Percentiles rank a stretch among this genome's conserved stretches.
Conservation (phyloP, 176 grass and related monocot species). For the Thinopyrum elongatum region DNA sequence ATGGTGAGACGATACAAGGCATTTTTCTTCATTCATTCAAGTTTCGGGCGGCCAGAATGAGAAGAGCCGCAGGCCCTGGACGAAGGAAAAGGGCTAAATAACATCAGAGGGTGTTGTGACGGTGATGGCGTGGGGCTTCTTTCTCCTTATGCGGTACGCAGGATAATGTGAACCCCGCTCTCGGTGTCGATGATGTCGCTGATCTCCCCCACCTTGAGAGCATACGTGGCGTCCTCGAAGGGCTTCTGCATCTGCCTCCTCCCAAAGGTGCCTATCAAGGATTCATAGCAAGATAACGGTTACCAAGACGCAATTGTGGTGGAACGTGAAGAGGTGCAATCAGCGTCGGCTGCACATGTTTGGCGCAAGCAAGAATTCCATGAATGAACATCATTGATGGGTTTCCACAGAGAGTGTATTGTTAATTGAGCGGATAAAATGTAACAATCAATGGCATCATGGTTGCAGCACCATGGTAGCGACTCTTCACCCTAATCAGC, state of each 20-base stretch:
- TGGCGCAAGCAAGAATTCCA: neutral
- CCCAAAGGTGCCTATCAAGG: constrained; percentile 67
- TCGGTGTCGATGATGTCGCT: constrained; percentile 88
- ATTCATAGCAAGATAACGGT: neutral
- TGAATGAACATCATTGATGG: neutral
- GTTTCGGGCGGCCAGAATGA: neutral
- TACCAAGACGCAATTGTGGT: neutral
- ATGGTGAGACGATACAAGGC: neutral
- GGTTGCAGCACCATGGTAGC: neutral
- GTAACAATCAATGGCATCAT: neutral
- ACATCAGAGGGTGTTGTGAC: neutral
- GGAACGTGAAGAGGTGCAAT: too few relatives aligned
- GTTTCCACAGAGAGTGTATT: neutral
- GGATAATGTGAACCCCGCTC: constrained; percentile 86
- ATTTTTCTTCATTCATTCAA: neutral
- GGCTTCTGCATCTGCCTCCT: constrained; percentile 95
- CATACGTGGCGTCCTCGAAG: constrained; percentile 76
- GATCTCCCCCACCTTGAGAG: constrained; percentile 67
- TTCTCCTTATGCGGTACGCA: constrained; percentile 59
- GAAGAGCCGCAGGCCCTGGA: constrained; percentile 1
- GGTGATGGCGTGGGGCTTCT: neutral
- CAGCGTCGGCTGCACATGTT: neutral
- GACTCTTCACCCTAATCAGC: neutral
- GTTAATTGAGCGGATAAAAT: neutral
- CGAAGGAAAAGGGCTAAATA: neutral